Evolutionary conservation across 176 grass and related monocot species (phyloP).

Genomic region (Thinopyrum elongatum): DNA sequence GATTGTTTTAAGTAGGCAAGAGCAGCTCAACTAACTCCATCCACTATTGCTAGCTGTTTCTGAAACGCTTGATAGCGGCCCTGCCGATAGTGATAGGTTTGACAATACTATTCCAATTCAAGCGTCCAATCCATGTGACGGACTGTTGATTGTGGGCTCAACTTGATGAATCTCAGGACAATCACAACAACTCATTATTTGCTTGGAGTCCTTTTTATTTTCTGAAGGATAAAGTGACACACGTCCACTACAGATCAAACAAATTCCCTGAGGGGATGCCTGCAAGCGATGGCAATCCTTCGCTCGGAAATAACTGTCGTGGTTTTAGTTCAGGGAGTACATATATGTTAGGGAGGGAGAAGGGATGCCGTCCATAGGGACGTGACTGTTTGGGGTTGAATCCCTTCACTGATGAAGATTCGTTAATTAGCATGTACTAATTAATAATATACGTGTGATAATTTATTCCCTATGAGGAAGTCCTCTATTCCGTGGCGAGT

Average conservation of each 20-base stretch:
- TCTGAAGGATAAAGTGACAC: neutral
- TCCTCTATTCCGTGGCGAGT: neutral
- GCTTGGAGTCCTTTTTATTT: neutral
- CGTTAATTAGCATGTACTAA: no score
- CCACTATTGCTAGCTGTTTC: neutral
- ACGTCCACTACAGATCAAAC: no score
- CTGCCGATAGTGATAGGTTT: neutral
- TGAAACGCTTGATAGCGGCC: neutral
- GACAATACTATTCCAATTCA: neutral
- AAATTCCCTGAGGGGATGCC: no score
- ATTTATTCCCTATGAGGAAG: no score
- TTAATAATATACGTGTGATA: no score
- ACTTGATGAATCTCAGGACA: neutral
- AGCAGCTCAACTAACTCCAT: conserved; percentile 34
- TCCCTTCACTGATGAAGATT: no score
- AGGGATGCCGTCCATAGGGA: no score
- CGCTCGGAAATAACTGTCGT: no score
- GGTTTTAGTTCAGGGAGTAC: no score
- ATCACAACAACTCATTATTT: neutral
- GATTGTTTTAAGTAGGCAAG: conserved; percentile 37
- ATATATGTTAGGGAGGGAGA: no score
- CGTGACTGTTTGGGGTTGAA: no score
- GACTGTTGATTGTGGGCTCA: neutral
- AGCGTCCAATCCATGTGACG: neutral
- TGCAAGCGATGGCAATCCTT: no score